Evolutionary conservation across 768 basidiomycete genomes (phyloP), one percentile per base, ranked within the genome.

Genomic region (Agrocybe praecox): DNA sequence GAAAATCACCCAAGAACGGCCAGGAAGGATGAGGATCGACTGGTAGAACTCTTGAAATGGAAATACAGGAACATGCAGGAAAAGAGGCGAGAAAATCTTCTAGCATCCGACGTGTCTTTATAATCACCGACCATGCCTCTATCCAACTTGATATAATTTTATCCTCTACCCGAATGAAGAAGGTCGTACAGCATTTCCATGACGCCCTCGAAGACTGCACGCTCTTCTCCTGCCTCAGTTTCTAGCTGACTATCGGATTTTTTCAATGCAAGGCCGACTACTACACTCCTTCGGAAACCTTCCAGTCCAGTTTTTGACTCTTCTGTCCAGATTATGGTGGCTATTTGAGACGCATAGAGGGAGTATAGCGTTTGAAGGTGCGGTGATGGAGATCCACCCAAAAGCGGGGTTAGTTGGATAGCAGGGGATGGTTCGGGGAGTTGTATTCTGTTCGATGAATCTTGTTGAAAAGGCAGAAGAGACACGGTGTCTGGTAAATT

Each of bases 311-410:
- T 72, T 43, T 77, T 68, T n/a, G 72, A 67, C 52, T 79, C 77
- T 52, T 81, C 65, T 0, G 78, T 76, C 90, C 94, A 97, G 6
- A 95, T 69, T 24, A 96, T 77, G 0, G 93, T 93, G 0, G 94
- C 91, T 45, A 94, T 87, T 64, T 97, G 95, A n/a, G 87, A 77
- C 0, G 86, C 87, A 70, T 96, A 96, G 0, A 96, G 76, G 33
- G 87, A 86, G 66, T 96, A 83, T 21, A 96, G 72, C 0, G 85
- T 86, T 49, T 87, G 86, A 57, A 86, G 67, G 53, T 90, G 84
- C 10, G 86, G 82, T 0, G 89, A 85, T 1, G 87, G 80, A 2
- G 89, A 83, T 56, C 80, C 78, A 33, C 96, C 96, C 23, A 98
- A 80, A 49, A 98, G 72, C 0, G 90, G 85, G 0, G 85, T 89